A percentile compares a stretch with the other conserved stretches of the same genome.
Evolutionary conservation across 1,284 basidiomycete species (phyloP).

Genomic region (Naganishia cerealis): DNA sequence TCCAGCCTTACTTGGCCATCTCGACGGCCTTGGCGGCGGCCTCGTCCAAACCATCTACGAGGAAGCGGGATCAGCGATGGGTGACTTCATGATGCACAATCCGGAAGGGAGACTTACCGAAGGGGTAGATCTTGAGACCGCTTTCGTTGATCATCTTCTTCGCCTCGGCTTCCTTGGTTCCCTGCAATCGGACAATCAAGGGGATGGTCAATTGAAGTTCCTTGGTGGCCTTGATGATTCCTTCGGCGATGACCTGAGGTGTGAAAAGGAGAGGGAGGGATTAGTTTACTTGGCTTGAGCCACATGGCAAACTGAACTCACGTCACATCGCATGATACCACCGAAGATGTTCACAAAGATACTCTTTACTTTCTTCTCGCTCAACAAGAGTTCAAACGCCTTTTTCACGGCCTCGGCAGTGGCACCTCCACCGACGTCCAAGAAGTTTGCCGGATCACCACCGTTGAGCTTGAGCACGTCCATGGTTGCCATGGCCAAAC

Average conservation of each 20-base stretch:
- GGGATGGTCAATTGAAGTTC: constrained; percentile 84
- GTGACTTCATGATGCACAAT: background rate
- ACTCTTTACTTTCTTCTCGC: constrained; percentile 89
- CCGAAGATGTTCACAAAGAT: constrained; percentile 96
- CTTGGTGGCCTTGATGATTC: constrained; percentile 95
- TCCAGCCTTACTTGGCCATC: constrained; percentile 37
- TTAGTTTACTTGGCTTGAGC: background rate
- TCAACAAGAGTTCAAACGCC: constrained; percentile 91
- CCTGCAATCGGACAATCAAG: constrained; percentile 89
- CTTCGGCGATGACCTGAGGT: constrained; percentile 73
- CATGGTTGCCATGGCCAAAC: constrained; percentile 99
- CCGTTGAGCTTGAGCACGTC: constrained; percentile 94
- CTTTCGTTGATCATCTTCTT: constrained; percentile 94
- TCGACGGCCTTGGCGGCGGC: constrained; percentile 79
- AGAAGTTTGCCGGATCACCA: constrained; percentile 90
- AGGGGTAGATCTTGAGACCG: constrained; percentile 87
- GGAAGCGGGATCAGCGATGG: background rate
- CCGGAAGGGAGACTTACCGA: constrained; percentile 63
- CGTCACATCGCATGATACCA: constrained; percentile 97
- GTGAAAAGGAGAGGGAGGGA: background rate
- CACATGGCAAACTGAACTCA: constrained; percentile 41
- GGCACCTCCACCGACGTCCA: constrained; percentile 68
- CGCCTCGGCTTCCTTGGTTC: constrained; percentile 93
- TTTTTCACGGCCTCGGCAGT: constrained; percentile 99
- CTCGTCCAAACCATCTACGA: constrained; percentile 54